Evolutionary conservation across 805 yeast genomes (phyloP).

Genomic region (Ogataea populi-albae): DNA sequence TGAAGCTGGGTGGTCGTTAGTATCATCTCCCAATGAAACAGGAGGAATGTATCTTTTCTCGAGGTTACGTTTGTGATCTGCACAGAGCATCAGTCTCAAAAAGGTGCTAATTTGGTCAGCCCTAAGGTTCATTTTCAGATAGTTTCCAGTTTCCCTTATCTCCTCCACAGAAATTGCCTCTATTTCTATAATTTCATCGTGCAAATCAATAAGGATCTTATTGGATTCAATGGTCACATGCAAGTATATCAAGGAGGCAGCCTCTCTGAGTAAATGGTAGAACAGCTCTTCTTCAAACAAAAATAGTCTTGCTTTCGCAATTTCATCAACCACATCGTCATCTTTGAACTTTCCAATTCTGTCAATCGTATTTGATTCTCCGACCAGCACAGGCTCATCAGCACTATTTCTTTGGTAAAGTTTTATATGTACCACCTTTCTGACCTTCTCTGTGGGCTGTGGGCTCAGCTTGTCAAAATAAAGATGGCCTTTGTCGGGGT

Average conservation of each 20-base stretch:
- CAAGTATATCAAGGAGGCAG: constrained; percentile 61
- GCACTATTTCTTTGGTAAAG: constrained; percentile 32
- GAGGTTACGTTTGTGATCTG: constrained; percentile 50
- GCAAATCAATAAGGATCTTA: constrained; percentile 61
- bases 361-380: constrained; percentile 46
- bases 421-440: constrained; percentile 56
- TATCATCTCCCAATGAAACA: constrained; percentile 41
- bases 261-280: constrained; percentile 73
- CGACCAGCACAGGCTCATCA: constrained; percentile 50
- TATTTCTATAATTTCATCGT: constrained; percentile 66
- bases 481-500: constrained; percentile 41
- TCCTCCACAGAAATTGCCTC: constrained; percentile 51
- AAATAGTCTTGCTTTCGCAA: constrained; percentile 65
- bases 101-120: constrained; percentile 56
- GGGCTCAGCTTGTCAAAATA: constrained; percentile 34
- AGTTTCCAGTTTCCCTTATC: constrained; percentile 22
- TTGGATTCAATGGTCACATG: constrained; percentile 65
- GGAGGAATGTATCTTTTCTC: constrained; percentile 45
- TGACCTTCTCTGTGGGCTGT: constrained; percentile 35
- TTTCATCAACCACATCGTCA: constrained; percentile 38
- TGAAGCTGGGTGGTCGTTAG: constrained; percentile 10
- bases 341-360: constrained; percentile 16
- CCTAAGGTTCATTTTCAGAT: constrained; percentile 30
- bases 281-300: constrained; percentile 89
- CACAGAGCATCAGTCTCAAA: constrained; percentile 59